Conservation (phyloP, 1,139 yeast species). For the Yamadazyma diospyri region DNA sequence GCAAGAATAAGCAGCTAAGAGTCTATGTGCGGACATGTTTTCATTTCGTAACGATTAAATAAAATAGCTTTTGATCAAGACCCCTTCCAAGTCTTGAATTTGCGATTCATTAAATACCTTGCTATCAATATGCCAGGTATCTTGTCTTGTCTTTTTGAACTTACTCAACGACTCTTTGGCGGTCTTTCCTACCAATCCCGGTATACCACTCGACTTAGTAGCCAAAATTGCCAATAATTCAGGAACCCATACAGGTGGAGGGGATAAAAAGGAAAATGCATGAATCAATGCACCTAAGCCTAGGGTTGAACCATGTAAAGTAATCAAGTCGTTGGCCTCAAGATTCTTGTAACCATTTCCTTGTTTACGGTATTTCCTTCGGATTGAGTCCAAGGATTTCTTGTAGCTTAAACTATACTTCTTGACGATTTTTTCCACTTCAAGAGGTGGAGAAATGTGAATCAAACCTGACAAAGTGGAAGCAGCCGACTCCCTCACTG, state of each 20-base stretch:
- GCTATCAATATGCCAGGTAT: constrained; percentile 93
- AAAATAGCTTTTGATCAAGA: constrained; percentile 88
- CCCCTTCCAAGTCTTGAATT: constrained; percentile 91
- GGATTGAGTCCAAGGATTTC: constrained; percentile 27
- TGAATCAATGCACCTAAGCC: constrained; percentile 87
- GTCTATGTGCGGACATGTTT: neutral
- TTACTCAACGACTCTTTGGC: constrained; percentile 80
- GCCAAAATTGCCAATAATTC: constrained; percentile 66
- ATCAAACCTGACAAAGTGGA: constrained; percentile 76
- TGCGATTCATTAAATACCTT: constrained; percentile 73
- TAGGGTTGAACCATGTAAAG: constrained; percentile 81
- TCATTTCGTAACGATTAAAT: constrained; percentile 35
- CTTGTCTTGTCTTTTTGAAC: constrained; percentile 90
- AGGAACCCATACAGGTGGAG: constrained; percentile 93
- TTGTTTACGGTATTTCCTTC: constrained; percentile 28
- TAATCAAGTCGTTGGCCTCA: constrained; percentile 40
- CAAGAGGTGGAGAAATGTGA: constrained; percentile 67
- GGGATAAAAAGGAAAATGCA: constrained; percentile 88
- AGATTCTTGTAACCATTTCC: constrained; percentile 27
- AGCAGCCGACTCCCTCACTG: constrained; percentile 76
- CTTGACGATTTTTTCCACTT: constrained; percentile 37
- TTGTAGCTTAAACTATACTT: constrained; percentile 23
- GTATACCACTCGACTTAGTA: constrained; percentile 61
- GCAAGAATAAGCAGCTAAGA: too few species aligned
- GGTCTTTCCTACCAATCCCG: constrained; percentile 79